phyloP scores from a whole-genome alignment of 2,329 filamentous ascomycete genomes.

The Penicillium glabrum region DNA sequence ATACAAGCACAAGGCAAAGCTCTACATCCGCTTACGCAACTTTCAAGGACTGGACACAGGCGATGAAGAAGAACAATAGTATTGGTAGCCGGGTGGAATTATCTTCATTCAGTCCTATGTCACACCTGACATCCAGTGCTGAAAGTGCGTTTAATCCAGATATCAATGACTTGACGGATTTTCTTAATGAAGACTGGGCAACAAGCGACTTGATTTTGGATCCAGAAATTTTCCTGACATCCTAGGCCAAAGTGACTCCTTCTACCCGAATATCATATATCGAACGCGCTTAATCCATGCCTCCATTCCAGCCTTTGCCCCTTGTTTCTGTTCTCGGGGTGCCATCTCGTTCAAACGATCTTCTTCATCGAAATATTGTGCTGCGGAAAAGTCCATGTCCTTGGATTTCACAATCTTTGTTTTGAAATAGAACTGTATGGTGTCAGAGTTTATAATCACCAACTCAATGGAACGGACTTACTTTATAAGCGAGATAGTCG shows the following conservation, averaged over 20 bases:
- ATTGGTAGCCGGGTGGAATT: constrained; percentile 7
- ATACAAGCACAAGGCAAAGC: constrained; percentile 21
- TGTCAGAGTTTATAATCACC: not conserved
- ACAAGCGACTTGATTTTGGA: constrained; percentile 6
- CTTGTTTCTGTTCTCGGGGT: not conserved
- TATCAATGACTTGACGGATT: constrained; percentile 5
- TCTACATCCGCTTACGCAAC: constrained; percentile 49
- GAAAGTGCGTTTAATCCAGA: constrained; percentile 4
- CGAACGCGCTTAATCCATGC: constrained; percentile 14
- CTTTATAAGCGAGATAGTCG: constrained; percentile 30
- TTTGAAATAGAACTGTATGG: constrained; percentile 17
- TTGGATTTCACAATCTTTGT: constrained; percentile 23
- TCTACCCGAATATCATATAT: constrained; percentile 17
- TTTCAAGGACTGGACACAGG: constrained; percentile 48
- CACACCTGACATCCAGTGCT: constrained; percentile 1
- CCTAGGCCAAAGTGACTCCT: not conserved
- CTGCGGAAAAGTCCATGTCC: constrained; percentile 25
- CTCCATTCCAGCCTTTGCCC: not conserved
- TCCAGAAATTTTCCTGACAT: constrained; percentile 1
- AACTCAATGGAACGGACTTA: not conserved
- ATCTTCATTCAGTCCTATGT: constrained; percentile 16
- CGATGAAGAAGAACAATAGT: constrained; percentile 13
- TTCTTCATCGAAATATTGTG: constrained; percentile 25
- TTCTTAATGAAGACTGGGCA: constrained; percentile 13
- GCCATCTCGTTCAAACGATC: constrained; percentile 17